Base-by-base conservation (phyloP, 2,329 filamentous ascomycete genomes). In the Westerdykella aurantiaca region DNA sequence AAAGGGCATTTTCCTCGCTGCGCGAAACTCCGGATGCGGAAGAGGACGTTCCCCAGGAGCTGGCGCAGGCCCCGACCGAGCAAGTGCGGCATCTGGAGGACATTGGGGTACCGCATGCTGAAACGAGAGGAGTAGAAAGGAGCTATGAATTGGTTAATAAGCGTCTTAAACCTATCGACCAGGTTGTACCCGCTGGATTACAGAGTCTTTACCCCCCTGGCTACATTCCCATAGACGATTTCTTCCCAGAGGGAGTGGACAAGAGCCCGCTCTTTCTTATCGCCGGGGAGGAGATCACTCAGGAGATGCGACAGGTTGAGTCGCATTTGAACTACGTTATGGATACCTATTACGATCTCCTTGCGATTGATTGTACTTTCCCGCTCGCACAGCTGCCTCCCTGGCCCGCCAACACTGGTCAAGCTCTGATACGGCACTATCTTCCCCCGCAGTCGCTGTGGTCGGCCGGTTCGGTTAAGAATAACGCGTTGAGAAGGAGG, bases 1-100 rank as follows among this genome's bases (percentile, higher is more conserved):
- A 88, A 43, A 60, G 67, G 16, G 76, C 78, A 45, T 76, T 87
- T 51, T 74, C 77, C 22, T 71, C 78, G 42, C 75, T 77, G 6
- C 75, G 71, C 46, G 66, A 71, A 7, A 29, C 9, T 29, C 11
- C 25, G 11, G 25, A 29, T 12, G 25, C 10, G 25, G 31, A 34
- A 31, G 40, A 35, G 13, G 31, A 14, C n/a, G 25, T 21, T 21
- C 18, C 3, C 18, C 18, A 29, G 4, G 25, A 29, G 25, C 25
- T 29, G 25, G 25, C 7, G 25, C 7, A 12, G 25, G 4, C 25
- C 39, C 63, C 64, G 21, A 46, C 50, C 29, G 43, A 45, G 31
- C 31, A 41, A 10, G 40, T 16, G 16, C 22, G 21, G 17, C 21
- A 45, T 35, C 31, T 44, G 25, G 25, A 29, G 11, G 25, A 29